Evolutionary conservation across 2,329 filamentous ascomycete genomes (phyloP).

Genomic region (Botrytis tulipae): DNA sequence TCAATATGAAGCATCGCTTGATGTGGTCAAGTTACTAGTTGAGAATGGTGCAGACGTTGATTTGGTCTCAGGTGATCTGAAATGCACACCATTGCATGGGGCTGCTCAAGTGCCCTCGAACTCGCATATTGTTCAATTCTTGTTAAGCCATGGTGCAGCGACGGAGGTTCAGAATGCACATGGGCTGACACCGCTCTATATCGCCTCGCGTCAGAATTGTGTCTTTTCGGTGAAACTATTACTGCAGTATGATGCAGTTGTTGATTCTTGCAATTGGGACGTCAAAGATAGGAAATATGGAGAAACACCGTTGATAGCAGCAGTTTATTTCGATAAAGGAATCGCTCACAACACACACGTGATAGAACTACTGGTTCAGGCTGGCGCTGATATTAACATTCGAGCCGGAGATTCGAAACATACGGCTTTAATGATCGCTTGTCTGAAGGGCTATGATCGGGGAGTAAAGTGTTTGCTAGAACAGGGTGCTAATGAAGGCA

Average conservation of each 20-base stretch:
- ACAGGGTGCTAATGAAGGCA: slow-evolving; percentile 11
- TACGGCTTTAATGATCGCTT: slow-evolving; percentile 20
- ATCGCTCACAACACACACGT: slow-evolving; percentile 18
- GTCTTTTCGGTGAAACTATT: slow-evolving; percentile 15
- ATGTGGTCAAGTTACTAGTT: slow-evolving; percentile 16
- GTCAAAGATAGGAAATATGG: slow-evolving; percentile 18
- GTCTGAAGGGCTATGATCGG: slow-evolving; percentile 15
- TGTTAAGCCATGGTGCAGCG: slow-evolving; percentile 16
- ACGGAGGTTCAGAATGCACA: slow-evolving; percentile 17
- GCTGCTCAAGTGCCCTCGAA: slow-evolving; percentile 14
- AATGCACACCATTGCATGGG: slow-evolving; percentile 17
- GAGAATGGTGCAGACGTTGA: slow-evolving; percentile 15
- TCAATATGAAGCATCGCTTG: slow-evolving; percentile 4
- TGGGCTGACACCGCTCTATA: slow-evolving; percentile 19
- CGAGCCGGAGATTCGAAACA: slow-evolving; percentile 11
- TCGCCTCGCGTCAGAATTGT: slow-evolving; percentile 20
- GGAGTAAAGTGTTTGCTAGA: slow-evolving; percentile 17
- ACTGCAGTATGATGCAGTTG: slow-evolving; percentile 7
- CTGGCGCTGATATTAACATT: slow-evolving; percentile 15
- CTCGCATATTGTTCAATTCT: slow-evolving; percentile 5
- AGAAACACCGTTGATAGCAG: slow-evolving; percentile 21
- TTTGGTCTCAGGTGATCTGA: slow-evolving; percentile 3
- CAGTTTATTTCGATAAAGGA: slow-evolving; percentile 19
- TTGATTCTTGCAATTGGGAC: slow-evolving; percentile 19
- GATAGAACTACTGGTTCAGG: slow-evolving; percentile 18